phyloP scores from a whole-genome alignment of 441 rosid genomes.

The Kokia cookei region DNA sequence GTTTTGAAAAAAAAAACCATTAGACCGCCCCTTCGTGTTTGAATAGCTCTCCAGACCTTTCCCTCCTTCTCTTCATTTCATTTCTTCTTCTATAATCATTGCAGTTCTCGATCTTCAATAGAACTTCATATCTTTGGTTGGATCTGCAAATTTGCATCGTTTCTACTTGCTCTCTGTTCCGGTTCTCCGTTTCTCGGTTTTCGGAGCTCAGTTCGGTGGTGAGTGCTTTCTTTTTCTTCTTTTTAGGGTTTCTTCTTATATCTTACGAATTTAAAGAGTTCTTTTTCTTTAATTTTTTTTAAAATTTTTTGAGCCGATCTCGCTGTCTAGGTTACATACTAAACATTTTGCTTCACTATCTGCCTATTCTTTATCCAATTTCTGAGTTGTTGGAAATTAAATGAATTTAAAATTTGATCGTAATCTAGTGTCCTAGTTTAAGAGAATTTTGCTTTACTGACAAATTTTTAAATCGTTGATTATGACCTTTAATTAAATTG shows the following conservation, averaged over 20 bases:
- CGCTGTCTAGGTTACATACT: background rate
- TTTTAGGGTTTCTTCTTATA: background rate
- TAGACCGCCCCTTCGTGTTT: background rate
- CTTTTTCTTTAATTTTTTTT: too few relatives aligned
- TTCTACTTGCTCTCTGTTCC: slow-evolving; percentile 2
- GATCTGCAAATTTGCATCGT: slow-evolving; percentile 42
- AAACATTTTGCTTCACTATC: background rate
- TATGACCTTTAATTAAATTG: background rate
- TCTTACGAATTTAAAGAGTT: slow-evolving; percentile 4
- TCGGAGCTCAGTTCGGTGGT: slow-evolving; percentile 46
- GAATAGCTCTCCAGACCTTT: background rate
- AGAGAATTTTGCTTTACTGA: background rate
- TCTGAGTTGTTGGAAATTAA: background rate
- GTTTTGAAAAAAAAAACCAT: background rate
- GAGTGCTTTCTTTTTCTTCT: slow-evolving; percentile 5
- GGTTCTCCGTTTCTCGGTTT: slow-evolving; percentile 12
- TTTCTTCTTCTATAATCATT: background rate
- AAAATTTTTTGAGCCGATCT: background rate
- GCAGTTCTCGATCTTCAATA: slow-evolving; percentile 17
- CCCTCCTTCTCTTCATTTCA: background rate
- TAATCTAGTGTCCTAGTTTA: slow-evolving; percentile 6
- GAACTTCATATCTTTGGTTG: slow-evolving; percentile 8
- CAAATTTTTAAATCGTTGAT: background rate
- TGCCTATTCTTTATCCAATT: background rate
- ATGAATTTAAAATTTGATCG: background rate